Base-by-base conservation (phyloP, 73 alveolate genomes). In the Paramecium tetraurelia region DNA sequence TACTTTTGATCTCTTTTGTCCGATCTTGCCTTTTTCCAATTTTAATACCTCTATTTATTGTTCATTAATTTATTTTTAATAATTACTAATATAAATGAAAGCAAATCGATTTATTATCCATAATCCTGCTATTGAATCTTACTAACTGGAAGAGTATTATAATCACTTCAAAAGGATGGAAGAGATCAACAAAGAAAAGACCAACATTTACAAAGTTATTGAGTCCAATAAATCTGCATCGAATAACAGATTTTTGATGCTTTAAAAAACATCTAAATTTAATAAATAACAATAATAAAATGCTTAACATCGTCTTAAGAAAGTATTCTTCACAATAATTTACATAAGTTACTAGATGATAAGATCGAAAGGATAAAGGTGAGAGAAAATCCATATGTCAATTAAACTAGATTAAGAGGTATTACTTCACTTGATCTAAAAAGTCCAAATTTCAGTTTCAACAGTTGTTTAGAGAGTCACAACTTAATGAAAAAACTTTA, bases 1-100 rank as follows among this genome's bases (percentile, higher is more conserved):
- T 80, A 44, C 46, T 41, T 41, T 41, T 80, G 10, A 41, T 80
- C 90, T 24, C 75, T 44, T 46, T 80, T 41, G 5, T 40, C 70
- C 5, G 70, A 24, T 44, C 90, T 40, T n/a, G 70, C 27, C 46
- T 80, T 80, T 46, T 80, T 80, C 90, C 90, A 80, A 48, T 80
- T 80, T 46, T 80, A 80, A 80, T 38, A 80, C 38, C 90, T 80
- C 72, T 80, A 80, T 46, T 80, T 31, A 31, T 80, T 80, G 18
- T 80, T 80, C 90, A 80, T 80, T 80, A 43, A 70, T 27, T 21
- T 69, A 27, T 33, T 21, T 69, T 5, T 44, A 44, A 44, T 44
- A 44, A 7, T 7, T 10, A 44, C 58, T 5, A 44, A 10, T 3
- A 6, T 44, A 44, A 48, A 76, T 76, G 89, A 36, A 43, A 41